phyloP scores from a whole-genome alignment of 2,329 filamentous ascomycete species.

The Xenoacremonium recifei region DNA sequence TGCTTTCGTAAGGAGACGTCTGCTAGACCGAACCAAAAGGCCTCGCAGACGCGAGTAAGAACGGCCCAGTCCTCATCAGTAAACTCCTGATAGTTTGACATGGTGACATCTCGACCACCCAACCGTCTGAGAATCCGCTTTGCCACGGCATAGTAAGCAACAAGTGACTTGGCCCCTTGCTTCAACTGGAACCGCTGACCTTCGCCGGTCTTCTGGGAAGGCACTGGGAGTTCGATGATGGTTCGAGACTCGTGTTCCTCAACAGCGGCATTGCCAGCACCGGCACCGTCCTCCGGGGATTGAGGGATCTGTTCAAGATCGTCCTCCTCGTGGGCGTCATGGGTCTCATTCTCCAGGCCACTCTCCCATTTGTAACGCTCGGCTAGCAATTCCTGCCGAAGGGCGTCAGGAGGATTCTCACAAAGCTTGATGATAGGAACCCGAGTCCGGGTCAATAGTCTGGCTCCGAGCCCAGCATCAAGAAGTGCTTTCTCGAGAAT shows the following conservation, averaged over 20 bases:
- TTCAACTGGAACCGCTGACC: conserved; percentile 33
- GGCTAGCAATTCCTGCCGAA: conserved; percentile 60
- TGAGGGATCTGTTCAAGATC: conserved; percentile 30
- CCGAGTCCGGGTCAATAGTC: conserved; percentile 73
- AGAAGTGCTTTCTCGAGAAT: conserved; percentile 74
- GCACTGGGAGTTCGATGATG: conserved; percentile 19
- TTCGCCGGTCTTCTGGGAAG: conserved; percentile 12
- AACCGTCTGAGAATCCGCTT: conserved; percentile 50
- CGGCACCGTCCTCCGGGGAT: conserved; percentile 22
- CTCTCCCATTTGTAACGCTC: conserved; percentile 72
- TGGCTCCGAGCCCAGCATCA: conserved; percentile 69
- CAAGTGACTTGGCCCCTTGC: conserved; percentile 41
- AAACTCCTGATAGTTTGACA: conserved; percentile 45
- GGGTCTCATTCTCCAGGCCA: conserved; percentile 42
- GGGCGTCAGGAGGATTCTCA: conserved; percentile 60
- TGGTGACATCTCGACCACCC: conserved; percentile 49
- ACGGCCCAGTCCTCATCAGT: conserved; percentile 43
- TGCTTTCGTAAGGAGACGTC: conserved; percentile 45
- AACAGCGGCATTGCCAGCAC: conserved; percentile 8
- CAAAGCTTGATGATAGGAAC: conserved; percentile 90
- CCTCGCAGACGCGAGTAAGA: conserved; percentile 50
- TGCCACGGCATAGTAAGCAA: conserved; percentile 46
- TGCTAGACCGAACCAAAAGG: conserved; percentile 54
- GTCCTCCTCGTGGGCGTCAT: conserved; percentile 34
- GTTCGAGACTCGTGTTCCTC: conserved; percentile 7